A percentile compares a stretch with the other conserved stretches of the same genome.
These are phyloP conservation scores for Rhododendron williamsianum DNA, from an alignment of 148 eudicot genomes.

Conservation along the genomic window DNA sequence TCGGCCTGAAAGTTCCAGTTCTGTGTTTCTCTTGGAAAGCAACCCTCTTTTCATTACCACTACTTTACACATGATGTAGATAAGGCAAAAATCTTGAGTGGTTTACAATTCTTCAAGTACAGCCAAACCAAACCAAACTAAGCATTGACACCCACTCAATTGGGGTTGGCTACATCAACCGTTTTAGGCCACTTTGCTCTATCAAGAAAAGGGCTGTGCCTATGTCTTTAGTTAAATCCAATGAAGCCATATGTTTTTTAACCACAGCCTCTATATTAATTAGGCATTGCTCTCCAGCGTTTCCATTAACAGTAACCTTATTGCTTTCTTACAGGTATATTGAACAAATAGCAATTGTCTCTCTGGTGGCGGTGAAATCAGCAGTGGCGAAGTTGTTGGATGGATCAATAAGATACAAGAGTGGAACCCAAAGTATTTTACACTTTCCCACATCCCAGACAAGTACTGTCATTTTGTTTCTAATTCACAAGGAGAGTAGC, in stretches of 20 bases:
- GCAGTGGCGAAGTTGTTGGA: conserved; percentile 47
- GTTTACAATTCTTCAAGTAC: not conserved
- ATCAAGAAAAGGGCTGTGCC: not conserved
- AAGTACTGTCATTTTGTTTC: conserved; percentile 55
- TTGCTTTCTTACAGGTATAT: conserved; percentile 49
- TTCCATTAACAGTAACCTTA: not conserved
- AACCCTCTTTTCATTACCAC: not conserved
- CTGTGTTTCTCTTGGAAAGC: not conserved
- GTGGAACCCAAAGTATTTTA: conserved; percentile 87
- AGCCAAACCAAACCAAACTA: not conserved
- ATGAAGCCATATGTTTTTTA: not conserved
- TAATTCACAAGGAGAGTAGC: conserved; percentile 65
- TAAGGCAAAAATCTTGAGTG: not conserved
- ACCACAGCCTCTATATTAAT: not conserved
- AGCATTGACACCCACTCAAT: not conserved
- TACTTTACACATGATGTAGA: not conserved
- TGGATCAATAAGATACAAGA: conserved; percentile 86
- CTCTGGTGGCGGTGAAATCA: conserved; percentile 54
- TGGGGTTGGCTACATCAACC: not conserved
- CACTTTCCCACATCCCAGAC: conserved; percentile 68
- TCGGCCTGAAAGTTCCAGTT: not conserved
- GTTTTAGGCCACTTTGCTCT: not conserved
- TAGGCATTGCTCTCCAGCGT: not conserved
- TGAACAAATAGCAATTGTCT: conserved; percentile 79
- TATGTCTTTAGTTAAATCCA: not conserved